Base-by-base conservation (phyloP, 306 rosid genomes). In the Sicyos edulis region DNA sequence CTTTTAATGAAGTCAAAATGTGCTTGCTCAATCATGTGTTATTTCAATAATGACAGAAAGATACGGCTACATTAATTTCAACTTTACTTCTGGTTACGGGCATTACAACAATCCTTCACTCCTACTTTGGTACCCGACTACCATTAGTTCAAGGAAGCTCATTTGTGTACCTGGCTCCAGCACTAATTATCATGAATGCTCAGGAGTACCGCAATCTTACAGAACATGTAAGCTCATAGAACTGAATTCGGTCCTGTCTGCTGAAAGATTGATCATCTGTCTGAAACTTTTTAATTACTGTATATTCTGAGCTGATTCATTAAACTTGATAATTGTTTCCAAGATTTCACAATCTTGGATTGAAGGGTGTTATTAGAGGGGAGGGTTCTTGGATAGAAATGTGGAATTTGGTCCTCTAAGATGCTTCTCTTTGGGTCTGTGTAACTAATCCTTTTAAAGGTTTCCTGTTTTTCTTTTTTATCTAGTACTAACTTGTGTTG, bases 61-160 rank as follows among this genome's bases (percentile, higher is more conserved):
- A 93, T 80, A 88, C 85, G 10, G 93, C 97, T 76, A 87, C 91
- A 0, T 81, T 93, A 72, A 93, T 93, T 84, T 90, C 97, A 16
- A 93, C 97, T n/a, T 81, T 87, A 79, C 78, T 93, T 77, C 86
- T 93, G 77, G 80, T 93, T 86, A 90, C 98, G 73, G 98, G 98
- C 53, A 26, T 86, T 60, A 82, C 98, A 47, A 90, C 98, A 26
- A 83, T 93, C 77, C 77, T 93, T 78, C 96, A 93, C 75, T 78
- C 88, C 55, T 87, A 76, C 86, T 87, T 93, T 54, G 98, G 98
- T 71, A 90, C 98, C 7, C 88, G 97, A 12, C 82, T 93, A 71
- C 98, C 98, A 32, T 80, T 93, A 78, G 97, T 93, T 81, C 98
- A 93, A 83, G 98, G 98, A 84, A 93, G 96, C 81, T 93, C 98